Evolutionary conservation across 345 rosid species (phyloP), one percentile per base, ranked within the genome.

Genomic region (Noccaea bulbosa): DNA sequence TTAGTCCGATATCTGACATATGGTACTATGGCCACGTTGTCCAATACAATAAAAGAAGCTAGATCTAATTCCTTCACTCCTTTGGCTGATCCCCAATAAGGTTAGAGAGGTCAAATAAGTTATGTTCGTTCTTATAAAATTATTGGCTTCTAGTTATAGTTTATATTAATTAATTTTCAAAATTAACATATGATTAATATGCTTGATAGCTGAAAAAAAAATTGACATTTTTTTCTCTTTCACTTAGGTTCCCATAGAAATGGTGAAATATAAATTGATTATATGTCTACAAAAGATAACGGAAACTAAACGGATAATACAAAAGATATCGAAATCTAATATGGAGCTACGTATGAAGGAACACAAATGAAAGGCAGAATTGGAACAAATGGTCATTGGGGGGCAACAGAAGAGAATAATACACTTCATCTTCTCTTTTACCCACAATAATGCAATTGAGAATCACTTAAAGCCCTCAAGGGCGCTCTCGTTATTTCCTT

Each of bases 361-460:
- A 73, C 60, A 72, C n/a, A 17, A 39, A 63, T 69, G 54, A 65
- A 54, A 62, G 49, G 44, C 22, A 69, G 50, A 47, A 54, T 56
- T 65, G 70, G 67, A 78, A 65, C 22, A 65, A 57, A 40, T 58
- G 72, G 77, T 50, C 54, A 73, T 65, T 43, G 57, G 65, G 61
- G 72, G 71, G 67, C 66, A 62, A 63, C 75, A 58, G 40, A 58
- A 62, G 43, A 73, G 86, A 85, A 82, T 76, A 79, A 70, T 75
- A 67, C 73, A 52, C n/a, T 67, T 75, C 70, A 74, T 67, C 60
- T 69, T 75, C 79, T 73, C 74, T 73, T 72, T 80, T 61, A 50
- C 70, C 69, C 64, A 67, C 81, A 81, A 75, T 86, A 84, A 84
- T 79, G 83, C 86, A 66, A 41, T 60, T 58, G 74, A 76, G 83